phyloP scores from a whole-genome alignment of 306 rosid genomes.

The Elaeagnus macrophylla region DNA sequence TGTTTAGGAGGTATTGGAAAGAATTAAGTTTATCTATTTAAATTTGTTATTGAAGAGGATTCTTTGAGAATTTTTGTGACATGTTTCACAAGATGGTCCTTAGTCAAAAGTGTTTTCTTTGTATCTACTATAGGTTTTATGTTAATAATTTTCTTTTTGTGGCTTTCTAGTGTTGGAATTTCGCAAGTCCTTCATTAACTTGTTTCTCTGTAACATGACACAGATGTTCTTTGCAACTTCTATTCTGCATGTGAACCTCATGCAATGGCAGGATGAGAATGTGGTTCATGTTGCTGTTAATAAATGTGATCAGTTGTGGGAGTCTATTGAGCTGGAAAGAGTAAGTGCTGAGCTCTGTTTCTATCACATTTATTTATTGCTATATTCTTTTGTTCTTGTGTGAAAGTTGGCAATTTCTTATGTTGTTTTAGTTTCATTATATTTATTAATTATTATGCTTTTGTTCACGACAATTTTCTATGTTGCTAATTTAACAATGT shows the following conservation, averaged over 20 bases:
- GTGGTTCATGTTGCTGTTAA: constrained; percentile 73
- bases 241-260: constrained; percentile 79
- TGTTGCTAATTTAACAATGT: constrained; percentile 1
- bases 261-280: constrained; percentile 83
- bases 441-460: background rate
- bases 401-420: constrained; percentile 1
- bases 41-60: no score
- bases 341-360: constrained; percentile 44
- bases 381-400: constrained; percentile 11
- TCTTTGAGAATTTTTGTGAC: no score
- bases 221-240: constrained; percentile 96
- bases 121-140: background rate
- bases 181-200: background rate
- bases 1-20: background rate
- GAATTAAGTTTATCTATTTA: background rate
- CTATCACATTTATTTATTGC: constrained; percentile 9
- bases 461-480: constrained; percentile 4
- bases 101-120: background rate
- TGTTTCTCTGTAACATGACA: constrained; percentile 21
- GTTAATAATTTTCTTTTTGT: background rate
- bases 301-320: constrained; percentile 73
- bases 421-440: background rate
- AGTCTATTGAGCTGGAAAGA: constrained; percentile 49
- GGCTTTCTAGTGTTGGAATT: background rate
- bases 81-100: background rate